These are phyloP conservation scores for Yarrowia bubula DNA, from an alignment of 805 yeast genomes.

Conservation along the genomic window DNA sequence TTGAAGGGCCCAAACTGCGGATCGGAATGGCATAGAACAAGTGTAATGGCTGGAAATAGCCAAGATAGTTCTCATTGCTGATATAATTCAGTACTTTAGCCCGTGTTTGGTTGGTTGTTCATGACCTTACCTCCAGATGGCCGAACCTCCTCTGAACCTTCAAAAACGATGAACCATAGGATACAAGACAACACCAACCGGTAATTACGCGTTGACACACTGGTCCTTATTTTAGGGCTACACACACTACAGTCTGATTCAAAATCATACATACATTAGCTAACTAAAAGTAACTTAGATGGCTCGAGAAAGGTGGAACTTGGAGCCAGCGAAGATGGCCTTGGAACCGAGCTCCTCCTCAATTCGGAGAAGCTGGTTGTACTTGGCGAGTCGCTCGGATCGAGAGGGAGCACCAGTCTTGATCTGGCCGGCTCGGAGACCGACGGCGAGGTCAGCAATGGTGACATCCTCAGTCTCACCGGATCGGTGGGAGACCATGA, in stretches of 20 bases:
- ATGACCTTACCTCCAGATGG: too few relatives aligned
- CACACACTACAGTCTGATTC: neutral
- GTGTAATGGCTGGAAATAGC: too few relatives aligned
- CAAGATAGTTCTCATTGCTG: too few relatives aligned
- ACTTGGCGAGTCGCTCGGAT: slow-evolving; percentile 99
- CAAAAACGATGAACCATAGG: too few relatives aligned
- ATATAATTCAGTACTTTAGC: too few relatives aligned
- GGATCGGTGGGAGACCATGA: slow-evolving; percentile 99
- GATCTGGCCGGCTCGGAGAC: slow-evolving; percentile 97
- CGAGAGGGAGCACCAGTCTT: slow-evolving; percentile 99
- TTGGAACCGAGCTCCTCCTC: slow-evolving; percentile 98
- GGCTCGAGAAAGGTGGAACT: slow-evolving; percentile 63
- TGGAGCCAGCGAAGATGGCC: slow-evolving; percentile 91
- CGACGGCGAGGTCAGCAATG: slow-evolving; percentile 97
- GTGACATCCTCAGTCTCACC: slow-evolving; percentile 99
- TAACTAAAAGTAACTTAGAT: slow-evolving; percentile 34
- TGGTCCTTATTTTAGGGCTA: too few relatives aligned
- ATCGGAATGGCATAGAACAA: too few relatives aligned
- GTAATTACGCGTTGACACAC: too few relatives aligned
- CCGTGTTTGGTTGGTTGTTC: too few relatives aligned
- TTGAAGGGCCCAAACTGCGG: too few relatives aligned
- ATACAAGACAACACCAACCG: too few relatives aligned
- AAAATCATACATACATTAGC: slow-evolving; percentile 25
- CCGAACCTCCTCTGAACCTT: too few relatives aligned
- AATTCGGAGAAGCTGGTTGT: slow-evolving; percentile 96